Conservation (phyloP, 139 green algal genomes). For the Chlamydomonas sp. region DNA sequence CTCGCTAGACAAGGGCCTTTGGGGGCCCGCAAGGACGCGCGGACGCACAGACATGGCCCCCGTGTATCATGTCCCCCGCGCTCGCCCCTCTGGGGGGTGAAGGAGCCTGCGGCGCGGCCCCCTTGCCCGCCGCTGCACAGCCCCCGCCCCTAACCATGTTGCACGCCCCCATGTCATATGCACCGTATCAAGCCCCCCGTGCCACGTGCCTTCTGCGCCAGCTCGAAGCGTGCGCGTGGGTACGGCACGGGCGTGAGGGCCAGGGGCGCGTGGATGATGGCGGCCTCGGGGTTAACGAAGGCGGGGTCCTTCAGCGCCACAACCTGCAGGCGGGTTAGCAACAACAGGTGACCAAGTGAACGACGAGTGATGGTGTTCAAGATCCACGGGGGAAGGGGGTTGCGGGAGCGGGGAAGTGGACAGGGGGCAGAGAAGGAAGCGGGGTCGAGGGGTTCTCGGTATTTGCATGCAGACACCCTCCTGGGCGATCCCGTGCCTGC, state of each 20-base stretch:
- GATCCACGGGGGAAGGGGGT: not conserved
- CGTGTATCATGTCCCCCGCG: not conserved
- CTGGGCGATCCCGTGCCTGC: too few species aligned
- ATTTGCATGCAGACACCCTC: not conserved
- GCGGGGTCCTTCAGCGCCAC: slow-evolving; percentile 40
- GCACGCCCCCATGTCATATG: not conserved
- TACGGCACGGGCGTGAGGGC: slow-evolving; percentile 88
- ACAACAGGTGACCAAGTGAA: not conserved
- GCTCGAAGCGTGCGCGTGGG: slow-evolving; percentile 67
- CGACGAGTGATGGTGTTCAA: not conserved
- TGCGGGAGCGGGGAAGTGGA: not conserved
- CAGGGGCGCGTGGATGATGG: slow-evolving; percentile 87
- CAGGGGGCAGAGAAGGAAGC: not conserved
- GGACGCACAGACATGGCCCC: not conserved
- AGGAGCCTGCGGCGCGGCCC: not conserved
- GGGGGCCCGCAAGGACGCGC: too few species aligned
- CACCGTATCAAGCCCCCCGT: not conserved
- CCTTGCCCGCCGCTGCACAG: too few species aligned
- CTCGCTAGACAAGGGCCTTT: not conserved
- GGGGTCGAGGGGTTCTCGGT: not conserved
- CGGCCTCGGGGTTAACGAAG: slow-evolving; percentile 33
- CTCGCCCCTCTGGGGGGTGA: not conserved
- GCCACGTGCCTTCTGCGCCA: slow-evolving; percentile 41
- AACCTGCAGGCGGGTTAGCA: slow-evolving; percentile 12
- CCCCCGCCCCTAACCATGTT: too few species aligned